These are phyloP conservation scores for Cladosporium cucumerinum DNA, from an alignment of 2,329 filamentous ascomycete species.

Conservation along the genomic window DNA sequence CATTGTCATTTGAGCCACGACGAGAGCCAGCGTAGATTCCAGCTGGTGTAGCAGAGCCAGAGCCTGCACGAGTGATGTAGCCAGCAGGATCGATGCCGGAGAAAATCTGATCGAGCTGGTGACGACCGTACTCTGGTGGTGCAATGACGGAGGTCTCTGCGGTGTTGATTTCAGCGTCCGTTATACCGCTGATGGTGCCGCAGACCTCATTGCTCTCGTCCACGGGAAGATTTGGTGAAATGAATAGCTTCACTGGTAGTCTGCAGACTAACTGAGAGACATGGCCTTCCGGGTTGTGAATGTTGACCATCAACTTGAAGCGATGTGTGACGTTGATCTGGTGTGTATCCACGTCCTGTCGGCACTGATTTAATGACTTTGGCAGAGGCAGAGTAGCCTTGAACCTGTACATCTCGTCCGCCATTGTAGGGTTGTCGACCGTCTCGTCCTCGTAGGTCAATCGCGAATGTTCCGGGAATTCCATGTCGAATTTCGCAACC, in stretches of 20 bases:
- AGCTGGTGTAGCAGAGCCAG: slow-evolving; percentile 65
- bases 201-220: slow-evolving; percentile 79
- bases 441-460: slow-evolving; percentile 39
- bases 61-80: slow-evolving; percentile 56
- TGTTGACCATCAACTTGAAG: slow-evolving; percentile 82
- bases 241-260: slow-evolving; percentile 87
- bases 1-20: slow-evolving; percentile 75
- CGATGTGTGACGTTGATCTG: slow-evolving; percentile 93
- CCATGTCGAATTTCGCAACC: slow-evolving; percentile 38
- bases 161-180: slow-evolving; percentile 45
- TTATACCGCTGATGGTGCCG: slow-evolving; percentile 41
- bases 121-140: slow-evolving; percentile 89
- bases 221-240: slow-evolving; percentile 87
- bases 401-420: slow-evolving; percentile 59
- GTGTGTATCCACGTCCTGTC: slow-evolving; percentile 84
- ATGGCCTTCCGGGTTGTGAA: slow-evolving; percentile 93
- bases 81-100: slow-evolving; percentile 78
- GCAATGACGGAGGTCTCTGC: slow-evolving; percentile 63
- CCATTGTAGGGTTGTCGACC: slow-evolving; percentile 37
- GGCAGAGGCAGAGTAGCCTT: slow-evolving; percentile 65
- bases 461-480: slow-evolving; percentile 36
- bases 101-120: slow-evolving; percentile 85
- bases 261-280: slow-evolving; percentile 89
- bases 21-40: slow-evolving; percentile 64
- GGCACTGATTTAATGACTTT: slow-evolving; percentile 74